Percentiles rank a stretch among this genome's conserved stretches.
Evolutionary conservation across 768 basidiomycete genomes (phyloP).

Genomic region (Clitopilus hobsonii): DNA sequence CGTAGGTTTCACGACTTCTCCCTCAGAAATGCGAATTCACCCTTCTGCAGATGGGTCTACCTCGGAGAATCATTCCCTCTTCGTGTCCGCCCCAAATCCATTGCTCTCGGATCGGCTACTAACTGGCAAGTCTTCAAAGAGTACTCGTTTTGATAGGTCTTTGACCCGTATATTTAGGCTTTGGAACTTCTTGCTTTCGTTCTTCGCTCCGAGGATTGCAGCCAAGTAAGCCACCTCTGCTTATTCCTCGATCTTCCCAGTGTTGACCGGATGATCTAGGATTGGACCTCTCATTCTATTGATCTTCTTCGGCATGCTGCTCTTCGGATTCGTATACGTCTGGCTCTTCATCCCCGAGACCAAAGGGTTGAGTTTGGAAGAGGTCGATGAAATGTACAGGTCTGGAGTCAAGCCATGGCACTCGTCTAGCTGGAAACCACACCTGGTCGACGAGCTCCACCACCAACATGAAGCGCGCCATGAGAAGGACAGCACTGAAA

Average conservation of each 20-base stretch:
- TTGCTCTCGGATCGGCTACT: slow-evolving; percentile 64
- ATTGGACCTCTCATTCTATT: slow-evolving; percentile 74
- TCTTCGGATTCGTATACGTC: slow-evolving; percentile 68
- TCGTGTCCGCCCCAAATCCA: slow-evolving; percentile 71
- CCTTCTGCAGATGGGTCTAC: slow-evolving; percentile 52
- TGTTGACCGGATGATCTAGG: slow-evolving; percentile 20
- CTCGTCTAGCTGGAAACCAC: slow-evolving; percentile 55
- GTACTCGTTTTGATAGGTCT: neutral
- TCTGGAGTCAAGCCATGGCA: slow-evolving; percentile 66
- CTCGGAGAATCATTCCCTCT: slow-evolving; percentile 79
- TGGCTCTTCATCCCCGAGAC: slow-evolving; percentile 80
- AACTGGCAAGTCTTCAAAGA: slow-evolving; percentile 30
- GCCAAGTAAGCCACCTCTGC: slow-evolving; percentile 28
- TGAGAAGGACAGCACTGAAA: slow-evolving; percentile 11
- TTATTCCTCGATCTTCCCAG: neutral
- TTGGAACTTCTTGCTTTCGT: slow-evolving; percentile 74
- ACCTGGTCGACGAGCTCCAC: slow-evolving; percentile 36
- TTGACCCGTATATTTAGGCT: slow-evolving; percentile 47
- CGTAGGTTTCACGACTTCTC: slow-evolving; percentile 24
- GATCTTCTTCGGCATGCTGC: slow-evolving; percentile 72
- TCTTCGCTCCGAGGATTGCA: slow-evolving; percentile 69
- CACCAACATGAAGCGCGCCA: slow-evolving; percentile 17
- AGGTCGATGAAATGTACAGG: slow-evolving; percentile 75
- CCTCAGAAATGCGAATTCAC: neutral
- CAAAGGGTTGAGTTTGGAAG: slow-evolving; percentile 71